Conservation (phyloP, 1,139 yeast species). For the Yamadazyma friedrichii region DNA sequence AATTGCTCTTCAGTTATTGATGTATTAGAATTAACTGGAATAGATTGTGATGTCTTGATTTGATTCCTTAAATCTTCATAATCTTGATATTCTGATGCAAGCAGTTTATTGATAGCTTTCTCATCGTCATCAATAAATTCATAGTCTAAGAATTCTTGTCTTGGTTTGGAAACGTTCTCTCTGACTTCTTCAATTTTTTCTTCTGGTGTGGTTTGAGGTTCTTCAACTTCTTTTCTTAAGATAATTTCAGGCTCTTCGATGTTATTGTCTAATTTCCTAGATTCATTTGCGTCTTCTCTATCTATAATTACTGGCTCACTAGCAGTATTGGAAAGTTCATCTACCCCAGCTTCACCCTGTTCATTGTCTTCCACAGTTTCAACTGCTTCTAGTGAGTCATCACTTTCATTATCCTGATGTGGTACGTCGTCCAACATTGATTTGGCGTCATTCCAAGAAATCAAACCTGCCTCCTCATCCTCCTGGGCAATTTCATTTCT, state of each 20-base stretch:
- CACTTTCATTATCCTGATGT: conserved; percentile 13
- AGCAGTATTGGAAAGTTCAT: background rate
- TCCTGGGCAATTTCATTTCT: conserved; percentile 15
- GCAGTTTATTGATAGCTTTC: conserved; percentile 56
- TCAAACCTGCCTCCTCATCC: conserved; percentile 50
- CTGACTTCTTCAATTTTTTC: conserved; percentile 5
- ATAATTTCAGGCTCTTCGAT: too few relatives aligned
- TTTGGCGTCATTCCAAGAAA: conserved; percentile 49
- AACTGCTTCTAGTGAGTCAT: conserved; percentile 2
- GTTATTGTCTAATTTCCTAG: too few relatives aligned
- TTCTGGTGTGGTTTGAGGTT: background rate
- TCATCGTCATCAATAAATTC: conserved; percentile 81
- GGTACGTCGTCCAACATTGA: conserved; percentile 20
- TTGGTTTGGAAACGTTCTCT: background rate
- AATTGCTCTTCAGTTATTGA: conserved; percentile 51
- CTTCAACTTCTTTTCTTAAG: background rate
- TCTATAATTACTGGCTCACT: background rate
- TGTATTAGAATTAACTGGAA: conserved; percentile 19
- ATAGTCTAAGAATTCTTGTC: conserved; percentile 41
- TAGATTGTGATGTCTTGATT: conserved; percentile 29
- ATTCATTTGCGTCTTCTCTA: conserved; percentile 5
- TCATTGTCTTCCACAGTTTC: background rate
- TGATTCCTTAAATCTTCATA: conserved; percentile 61
- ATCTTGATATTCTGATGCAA: conserved; percentile 69
- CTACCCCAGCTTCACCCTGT: background rate